Conservation (phyloP, 2,329 filamentous ascomycete genomes). For the Paraphaeosphaeria sporulosa region DNA sequence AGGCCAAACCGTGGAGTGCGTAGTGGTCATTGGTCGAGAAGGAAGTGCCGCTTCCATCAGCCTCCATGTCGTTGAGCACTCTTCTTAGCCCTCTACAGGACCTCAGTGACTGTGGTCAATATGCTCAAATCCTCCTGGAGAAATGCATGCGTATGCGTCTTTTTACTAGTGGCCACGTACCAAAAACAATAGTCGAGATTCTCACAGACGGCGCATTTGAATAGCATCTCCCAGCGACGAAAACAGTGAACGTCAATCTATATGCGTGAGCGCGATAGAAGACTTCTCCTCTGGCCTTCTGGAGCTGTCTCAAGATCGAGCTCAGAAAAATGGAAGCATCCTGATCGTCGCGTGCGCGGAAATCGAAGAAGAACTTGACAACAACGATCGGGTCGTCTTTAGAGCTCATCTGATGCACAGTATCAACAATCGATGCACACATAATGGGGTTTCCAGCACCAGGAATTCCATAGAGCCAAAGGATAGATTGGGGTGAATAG, state of each 20-base stretch:
- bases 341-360: conserved; percentile 7
- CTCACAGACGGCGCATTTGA: neutral
- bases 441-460: conserved; percentile 17
- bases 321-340: conserved; percentile 7
- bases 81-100: too few species aligned
- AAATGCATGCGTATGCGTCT: neutral
- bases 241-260: neutral
- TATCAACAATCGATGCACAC: conserved; percentile 13
- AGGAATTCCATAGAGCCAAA: conserved; percentile 19
- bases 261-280: neutral
- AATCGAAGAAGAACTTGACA: conserved; percentile 20
- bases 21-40: too few species aligned
- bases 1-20: too few species aligned
- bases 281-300: neutral
- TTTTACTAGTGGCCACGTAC: too few species aligned
- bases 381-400: neutral
- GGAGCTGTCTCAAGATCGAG: conserved; percentile 13
- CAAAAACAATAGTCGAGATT: neutral
- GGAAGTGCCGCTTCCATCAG: too few species aligned
- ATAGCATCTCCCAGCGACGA: neutral
- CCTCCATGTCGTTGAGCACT: too few species aligned
- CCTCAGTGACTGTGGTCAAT: neutral
- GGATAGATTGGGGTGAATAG: neutral
- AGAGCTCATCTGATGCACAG: neutral
- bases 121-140: neutral